Base-by-base conservation (phyloP, 1,284 basidiomycete genomes). In the Rhodotorula sp. region DNA sequence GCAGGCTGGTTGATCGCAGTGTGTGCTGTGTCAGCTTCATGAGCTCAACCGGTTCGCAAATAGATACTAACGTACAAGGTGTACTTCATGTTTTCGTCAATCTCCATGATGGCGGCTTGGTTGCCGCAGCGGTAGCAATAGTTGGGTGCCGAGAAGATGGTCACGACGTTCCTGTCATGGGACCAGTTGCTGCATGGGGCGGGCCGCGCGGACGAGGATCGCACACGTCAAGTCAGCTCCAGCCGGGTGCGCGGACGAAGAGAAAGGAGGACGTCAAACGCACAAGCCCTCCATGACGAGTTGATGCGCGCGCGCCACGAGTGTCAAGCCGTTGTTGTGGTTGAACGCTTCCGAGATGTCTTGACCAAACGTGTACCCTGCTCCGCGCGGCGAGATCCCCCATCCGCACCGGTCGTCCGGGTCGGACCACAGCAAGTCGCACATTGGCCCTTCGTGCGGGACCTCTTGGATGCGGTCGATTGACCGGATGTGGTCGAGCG, bases 71-170 rank as follows among this genome's bases (percentile, higher is more conserved):
- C 76, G 76, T 60, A 82, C 81, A 85, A 84, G 66, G 84, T 85
- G 79, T 84, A 84, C 68, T 79, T 79, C 66, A 95, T 85, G 85
- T 94, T 94, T 86, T 99, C 97, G 83, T 99, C 95, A 82, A 99
- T 97, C 84, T 99, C 95, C 90, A 99, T 97, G 82, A 99, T 99
- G 62, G 97, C 97, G 61, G 95, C 95, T 81, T 99, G 97, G 83
- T 99, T 99, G 67, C 95, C 95, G 82, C 97, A 99, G 81, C 97
- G 87, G 86, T 99, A 99, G 84, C 97, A 99, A 84, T 82, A 82
- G 84, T 97, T 97, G 61, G 95, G 95, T 78, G 95, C 95, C 75
- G 95, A 97, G 85, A 98, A 99, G 81, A 99, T 98, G 60, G 95
- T 99, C 75, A 99, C 95, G n/a, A 99, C 97, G 80, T 99, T 99